Evolutionary conservation across 2,329 filamentous ascomycete species (phyloP), one percentile per base, ranked within the genome.

Genomic region (Nannizzia gypsea): DNA sequence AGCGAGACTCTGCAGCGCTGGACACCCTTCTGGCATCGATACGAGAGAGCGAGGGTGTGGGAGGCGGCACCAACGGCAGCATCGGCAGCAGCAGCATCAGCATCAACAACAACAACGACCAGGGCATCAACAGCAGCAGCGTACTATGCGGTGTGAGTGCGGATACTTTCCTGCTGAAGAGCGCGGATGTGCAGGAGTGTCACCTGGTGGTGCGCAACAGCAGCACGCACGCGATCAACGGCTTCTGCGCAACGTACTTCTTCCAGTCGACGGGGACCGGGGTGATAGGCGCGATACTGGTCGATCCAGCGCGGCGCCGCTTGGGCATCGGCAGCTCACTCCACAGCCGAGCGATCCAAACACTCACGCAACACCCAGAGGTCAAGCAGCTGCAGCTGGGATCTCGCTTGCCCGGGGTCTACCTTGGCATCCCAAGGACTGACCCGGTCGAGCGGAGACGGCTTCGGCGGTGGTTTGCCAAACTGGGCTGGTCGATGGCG

Each of bases 121-220:
- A 1, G 6, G 11, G 31, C 31, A 34, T 2, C 31, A 34, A 0
- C 31, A 34, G 6, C 31, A 80, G 89, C 50, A 82, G 81, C 1
- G 81, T 90, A 67, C 74, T 95, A 4, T 80, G 82, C 31, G 83
- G 84, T 38, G 84, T 88, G 3, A 85, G 80, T 1, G 85, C 89
- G 0, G 82, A 82, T 54, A 88, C 88, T 0, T 95, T 97, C 70
- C 82, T 90, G 60, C 76, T 96, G 1, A 82, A 80, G 64, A 84
- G 85, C 65, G 77, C 82, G 0, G 82, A 85, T 52, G 81, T 95
- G 28, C 83, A 88, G 60, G 90, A 96, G 72, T 78, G 85, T 0
- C 91, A 97, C 71, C 95, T 92, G 68, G 90, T 96, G 6, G 91
- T 97, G 34, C 83, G 91, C 20, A 97, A 96, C 70, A 95, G 89